Evolutionary conservation across 176 grass and related monocot genomes (phyloP), one percentile per base, ranked within the genome.

Genomic region (Raddia distichophylla): DNA sequence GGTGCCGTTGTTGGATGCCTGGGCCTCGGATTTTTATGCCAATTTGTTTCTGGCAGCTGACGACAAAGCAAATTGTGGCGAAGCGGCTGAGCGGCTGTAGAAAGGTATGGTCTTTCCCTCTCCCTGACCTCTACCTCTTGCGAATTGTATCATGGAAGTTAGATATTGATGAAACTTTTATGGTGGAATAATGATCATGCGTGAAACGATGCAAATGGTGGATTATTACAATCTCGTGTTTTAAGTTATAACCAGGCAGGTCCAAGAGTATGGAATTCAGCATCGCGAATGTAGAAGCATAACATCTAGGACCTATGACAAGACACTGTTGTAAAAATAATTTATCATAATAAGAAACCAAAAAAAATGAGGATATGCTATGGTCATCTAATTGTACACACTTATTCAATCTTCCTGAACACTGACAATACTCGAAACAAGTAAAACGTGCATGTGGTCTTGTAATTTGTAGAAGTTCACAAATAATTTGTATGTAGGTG

Each of bases 51-150:
- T 89, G 73, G 34, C 78, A 99, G 96, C 47, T 89, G 57, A 71
- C 62, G 10, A 75, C 86, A 5, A 72, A 73, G 42, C 82, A 95
- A 72, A 90, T 85, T 22, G 88, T 99, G 82, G 90, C 47, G 50
- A 99, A 89, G 64, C 90, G 86, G 46, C 79, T 99, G 33, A 75
- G 82, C 5, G 90, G 96, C 1, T 91, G 77, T 67, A 71, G 93
- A 88, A 99, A 84, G 90, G 96, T 99, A 80, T 3, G 53, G 11
- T 14, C 45, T 72, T 13, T 13, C 50, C 80, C n/a, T n/a, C 61
- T 32, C 3, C 7, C 20, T 40, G 37, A 40, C 37, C 37, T 15
- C 17, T 35, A 0, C 63, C 37, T 42, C 8, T 0, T n/a, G 37
- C 22, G 27, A 2, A 60, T 12, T 74, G 34, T 53, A 48, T 6